Percentiles rank a stretch among this genome's conserved stretches.
These are phyloP conservation scores for Scutellaria minor DNA, from an alignment of 257 asterid species.

Conservation along the genomic window DNA sequence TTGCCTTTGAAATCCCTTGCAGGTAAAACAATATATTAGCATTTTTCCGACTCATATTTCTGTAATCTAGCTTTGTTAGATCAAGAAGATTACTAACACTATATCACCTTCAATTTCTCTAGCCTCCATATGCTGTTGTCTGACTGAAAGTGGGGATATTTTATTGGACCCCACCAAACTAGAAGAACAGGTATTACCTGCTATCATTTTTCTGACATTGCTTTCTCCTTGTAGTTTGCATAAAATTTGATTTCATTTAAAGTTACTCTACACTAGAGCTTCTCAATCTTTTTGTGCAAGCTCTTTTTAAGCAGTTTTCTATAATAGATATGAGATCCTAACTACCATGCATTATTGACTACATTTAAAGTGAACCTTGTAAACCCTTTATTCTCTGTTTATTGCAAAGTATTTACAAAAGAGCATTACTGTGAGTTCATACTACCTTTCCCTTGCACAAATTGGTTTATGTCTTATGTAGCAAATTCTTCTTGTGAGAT, in stretches of 20 bases:
- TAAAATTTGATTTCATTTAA: conserved; percentile 5
- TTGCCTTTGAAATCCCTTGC: conserved; percentile 85
- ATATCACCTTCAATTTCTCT: conserved; percentile 35
- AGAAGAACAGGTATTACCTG: conserved; percentile 75
- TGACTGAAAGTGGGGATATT: conserved; percentile 65
- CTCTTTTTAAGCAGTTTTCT: background rate
- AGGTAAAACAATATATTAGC: conserved; percentile 46
- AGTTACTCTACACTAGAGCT: background rate
- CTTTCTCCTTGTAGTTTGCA: background rate
- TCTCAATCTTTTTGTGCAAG: background rate
- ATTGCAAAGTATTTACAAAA: background rate
- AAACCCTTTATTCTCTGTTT: conserved; percentile 1
- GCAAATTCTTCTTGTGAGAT: background rate
- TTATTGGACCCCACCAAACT: conserved; percentile 79
- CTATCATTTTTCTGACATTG: conserved; percentile 13
- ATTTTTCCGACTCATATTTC: conserved; percentile 22
- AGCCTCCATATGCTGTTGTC: conserved; percentile 79
- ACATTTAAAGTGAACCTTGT: background rate
- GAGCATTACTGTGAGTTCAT: conserved; percentile 4
- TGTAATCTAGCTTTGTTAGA: background rate
- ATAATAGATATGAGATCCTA: background rate
- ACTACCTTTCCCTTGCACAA: background rate
- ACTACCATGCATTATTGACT: conserved; percentile 6
- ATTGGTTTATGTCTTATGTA: background rate
- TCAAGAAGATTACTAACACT: conserved; percentile 26